Percentiles rank a stretch among this genome's conserved stretches.
These are phyloP conservation scores for Tulasnella sp. DNA, from an alignment of 768 basidiomycete genomes.

Conservation along the genomic window DNA sequence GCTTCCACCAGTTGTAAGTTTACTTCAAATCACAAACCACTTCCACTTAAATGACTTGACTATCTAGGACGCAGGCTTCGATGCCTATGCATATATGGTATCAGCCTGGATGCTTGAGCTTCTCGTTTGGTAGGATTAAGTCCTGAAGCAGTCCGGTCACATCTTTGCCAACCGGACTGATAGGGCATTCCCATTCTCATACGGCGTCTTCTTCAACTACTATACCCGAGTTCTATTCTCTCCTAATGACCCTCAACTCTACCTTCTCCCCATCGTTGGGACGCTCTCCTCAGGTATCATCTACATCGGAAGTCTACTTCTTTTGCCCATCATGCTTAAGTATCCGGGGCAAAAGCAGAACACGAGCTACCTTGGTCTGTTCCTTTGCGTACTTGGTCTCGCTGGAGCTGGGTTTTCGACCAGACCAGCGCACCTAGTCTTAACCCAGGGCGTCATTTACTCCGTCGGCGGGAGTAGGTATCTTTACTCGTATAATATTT, in stretches of 20 bases:
- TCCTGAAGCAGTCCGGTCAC: background rate
- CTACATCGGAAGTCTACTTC: background rate
- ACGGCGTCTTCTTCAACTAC: conserved; percentile 10
- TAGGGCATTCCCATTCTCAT: conserved; percentile 8
- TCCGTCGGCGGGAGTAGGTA: conserved; percentile 1
- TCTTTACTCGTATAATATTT: background rate
- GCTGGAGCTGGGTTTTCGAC: conserved; percentile 2
- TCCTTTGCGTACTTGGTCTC: background rate
- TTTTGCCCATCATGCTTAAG: background rate
- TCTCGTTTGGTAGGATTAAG: background rate
- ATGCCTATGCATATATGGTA: conserved; percentile 7
- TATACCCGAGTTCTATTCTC: background rate
- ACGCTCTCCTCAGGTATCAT: conserved; percentile 8
- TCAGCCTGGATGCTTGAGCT: conserved; percentile 8
- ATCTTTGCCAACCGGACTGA: too few species aligned
- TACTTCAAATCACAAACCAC: background rate
- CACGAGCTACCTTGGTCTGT: background rate
- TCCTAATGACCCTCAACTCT: background rate
- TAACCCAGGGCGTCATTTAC: conserved; percentile 4
- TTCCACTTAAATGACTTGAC: background rate
- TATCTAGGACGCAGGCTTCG: conserved; percentile 6
- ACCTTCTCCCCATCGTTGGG: conserved; percentile 7
- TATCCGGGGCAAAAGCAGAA: background rate
- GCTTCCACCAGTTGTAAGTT: background rate
- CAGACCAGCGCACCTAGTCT: background rate